Conservation (phyloP, 768 basidiomycete genomes). For the Russula griseocarnosa region DNA sequence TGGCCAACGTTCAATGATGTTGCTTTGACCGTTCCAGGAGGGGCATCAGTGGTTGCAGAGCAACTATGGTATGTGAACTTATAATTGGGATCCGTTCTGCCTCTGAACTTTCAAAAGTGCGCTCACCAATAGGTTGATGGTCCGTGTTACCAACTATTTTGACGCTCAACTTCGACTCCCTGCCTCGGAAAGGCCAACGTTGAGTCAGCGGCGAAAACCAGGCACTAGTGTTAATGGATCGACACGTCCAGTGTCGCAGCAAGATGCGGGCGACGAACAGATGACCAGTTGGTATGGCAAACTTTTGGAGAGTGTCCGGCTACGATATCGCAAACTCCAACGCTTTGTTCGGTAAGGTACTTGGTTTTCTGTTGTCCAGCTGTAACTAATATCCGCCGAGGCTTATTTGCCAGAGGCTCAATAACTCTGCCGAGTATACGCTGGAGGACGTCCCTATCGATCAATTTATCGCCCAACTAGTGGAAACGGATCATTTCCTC, state of each 20-base stretch:
- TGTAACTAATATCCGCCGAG: constrained; percentile 35
- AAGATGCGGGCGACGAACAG: constrained; percentile 76
- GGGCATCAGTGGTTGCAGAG: constrained; percentile 88
- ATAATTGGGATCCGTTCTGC: neutral
- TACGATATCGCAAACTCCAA: constrained; percentile 90
- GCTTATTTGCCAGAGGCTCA: constrained; percentile 78
- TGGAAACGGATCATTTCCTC: constrained; percentile 85
- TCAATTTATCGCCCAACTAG: constrained; percentile 72
- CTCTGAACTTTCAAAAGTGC: constrained; percentile 48
- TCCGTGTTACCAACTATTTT: constrained; percentile 90
- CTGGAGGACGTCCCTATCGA: constrained; percentile 72
- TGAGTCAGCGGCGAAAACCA: constrained; percentile 27
- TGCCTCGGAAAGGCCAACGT: constrained; percentile 35
- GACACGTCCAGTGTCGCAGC: constrained; percentile 33
- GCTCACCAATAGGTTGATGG: constrained; percentile 87
- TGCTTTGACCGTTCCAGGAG: constrained; percentile 80
- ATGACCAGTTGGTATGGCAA: constrained; percentile 87
- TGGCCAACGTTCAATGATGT: constrained; percentile 95
- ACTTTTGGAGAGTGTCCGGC: constrained; percentile 85
- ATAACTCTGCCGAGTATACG: constrained; percentile 88
- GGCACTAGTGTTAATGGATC: constrained; percentile 28
- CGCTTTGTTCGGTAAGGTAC: constrained; percentile 76
- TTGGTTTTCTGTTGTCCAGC: constrained; percentile 3
- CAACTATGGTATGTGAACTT: constrained; percentile 73
- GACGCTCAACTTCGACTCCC: constrained; percentile 88